These are phyloP conservation scores for Termitomyces sp. DNA, from an alignment of 768 basidiomycete genomes.

Conservation along the genomic window DNA sequence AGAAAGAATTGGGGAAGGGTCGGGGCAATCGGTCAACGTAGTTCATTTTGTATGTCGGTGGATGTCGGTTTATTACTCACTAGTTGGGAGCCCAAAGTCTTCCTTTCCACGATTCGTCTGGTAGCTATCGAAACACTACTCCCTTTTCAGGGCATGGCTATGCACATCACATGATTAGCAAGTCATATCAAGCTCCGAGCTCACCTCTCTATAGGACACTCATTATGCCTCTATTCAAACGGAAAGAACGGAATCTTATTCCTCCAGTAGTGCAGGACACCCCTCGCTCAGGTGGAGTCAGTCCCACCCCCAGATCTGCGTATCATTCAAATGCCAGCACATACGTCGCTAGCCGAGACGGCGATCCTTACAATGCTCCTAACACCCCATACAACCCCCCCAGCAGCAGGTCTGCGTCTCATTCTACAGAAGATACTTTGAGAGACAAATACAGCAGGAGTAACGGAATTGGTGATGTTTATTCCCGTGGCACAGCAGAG, in stretches of 20 bases:
- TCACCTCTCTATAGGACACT: conserved; percentile 7
- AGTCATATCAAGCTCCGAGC: background rate
- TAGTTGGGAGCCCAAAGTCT: background rate
- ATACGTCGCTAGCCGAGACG: conserved; percentile 63
- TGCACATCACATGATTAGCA: background rate
- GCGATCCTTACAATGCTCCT: conserved; percentile 39
- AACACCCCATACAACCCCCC: conserved; percentile 47
- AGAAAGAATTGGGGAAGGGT: conserved; percentile 29
- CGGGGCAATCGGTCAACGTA: conserved; percentile 3
- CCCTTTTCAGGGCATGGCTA: too few species aligned
- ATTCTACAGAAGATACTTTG: conserved; percentile 15
- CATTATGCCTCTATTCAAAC: conserved; percentile 63
- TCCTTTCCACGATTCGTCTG: background rate
- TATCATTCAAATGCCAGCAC: conserved; percentile 51
- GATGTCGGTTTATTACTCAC: background rate
- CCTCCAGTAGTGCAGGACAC: conserved; percentile 49
- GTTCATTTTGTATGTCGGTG: background rate
- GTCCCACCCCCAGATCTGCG: conserved; percentile 28
- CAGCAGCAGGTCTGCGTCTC: conserved; percentile 13
- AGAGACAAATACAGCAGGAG: conserved; percentile 47
- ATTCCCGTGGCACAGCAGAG: conserved; percentile 55
- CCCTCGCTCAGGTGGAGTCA: conserved; percentile 24
- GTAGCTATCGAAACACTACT: too few species aligned
- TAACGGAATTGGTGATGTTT: conserved; percentile 55
- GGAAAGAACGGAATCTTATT: conserved; percentile 58